Evolutionary conservation across 441 rosid genomes (phyloP).

Genomic region (Pelargonium fulgidum): DNA sequence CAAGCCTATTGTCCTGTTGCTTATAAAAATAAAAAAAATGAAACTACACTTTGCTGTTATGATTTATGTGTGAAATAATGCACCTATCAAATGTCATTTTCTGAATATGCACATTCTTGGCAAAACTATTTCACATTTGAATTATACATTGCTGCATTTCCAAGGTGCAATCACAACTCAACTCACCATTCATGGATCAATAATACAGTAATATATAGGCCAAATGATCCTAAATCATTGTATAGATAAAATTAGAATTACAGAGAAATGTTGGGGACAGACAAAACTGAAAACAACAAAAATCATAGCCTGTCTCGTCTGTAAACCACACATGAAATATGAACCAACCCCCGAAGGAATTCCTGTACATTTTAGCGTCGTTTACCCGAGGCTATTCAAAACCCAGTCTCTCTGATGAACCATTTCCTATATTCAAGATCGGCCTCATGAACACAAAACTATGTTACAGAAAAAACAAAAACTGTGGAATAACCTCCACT

Average conservation of each 20-base stretch:
- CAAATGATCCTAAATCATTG: neutral
- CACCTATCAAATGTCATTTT: no score
- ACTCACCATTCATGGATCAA: neutral
- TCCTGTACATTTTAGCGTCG: slow-evolving; percentile 21
- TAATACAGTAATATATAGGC: no score
- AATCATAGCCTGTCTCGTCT: neutral
- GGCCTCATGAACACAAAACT: slow-evolving; percentile 23
- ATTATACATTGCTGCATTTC: no score
- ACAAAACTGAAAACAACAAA: slow-evolving; percentile 34
- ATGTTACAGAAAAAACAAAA: slow-evolving; percentile 30
- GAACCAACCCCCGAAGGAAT: slow-evolving; percentile 10
- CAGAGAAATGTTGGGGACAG: neutral
- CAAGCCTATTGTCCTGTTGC: no score
- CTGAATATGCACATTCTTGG: no score
- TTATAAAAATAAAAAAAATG: no score
- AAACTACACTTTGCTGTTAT: no score
- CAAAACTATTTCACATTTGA: no score
- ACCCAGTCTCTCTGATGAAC: slow-evolving; percentile 31
- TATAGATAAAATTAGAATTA: slow-evolving; percentile 1
- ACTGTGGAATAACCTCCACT: slow-evolving; percentile 32
- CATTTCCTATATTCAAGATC: slow-evolving; percentile 29
- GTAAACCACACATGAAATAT: neutral
- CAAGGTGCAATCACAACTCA: neutral
- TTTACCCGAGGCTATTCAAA: slow-evolving; percentile 29
- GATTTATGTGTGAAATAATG: no score